Evolutionary conservation across 768 basidiomycete genomes (phyloP).

Genomic region (Sistotremastrum niveocremeum): DNA sequence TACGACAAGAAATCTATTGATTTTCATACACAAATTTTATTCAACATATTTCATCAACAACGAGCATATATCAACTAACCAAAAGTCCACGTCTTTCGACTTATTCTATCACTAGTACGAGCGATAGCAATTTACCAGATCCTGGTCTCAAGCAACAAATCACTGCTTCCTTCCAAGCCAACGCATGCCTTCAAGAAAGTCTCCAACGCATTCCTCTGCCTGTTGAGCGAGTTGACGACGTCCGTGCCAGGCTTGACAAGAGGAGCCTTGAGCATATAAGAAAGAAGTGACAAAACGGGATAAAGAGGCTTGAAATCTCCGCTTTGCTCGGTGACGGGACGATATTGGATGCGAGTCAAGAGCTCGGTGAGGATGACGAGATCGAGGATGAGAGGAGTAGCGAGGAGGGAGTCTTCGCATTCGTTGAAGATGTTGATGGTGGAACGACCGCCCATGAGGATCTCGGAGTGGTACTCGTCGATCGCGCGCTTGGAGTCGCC

Average conservation of each 20-base stretch:
- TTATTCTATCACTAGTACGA: no score
- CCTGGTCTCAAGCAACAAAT: conserved; percentile 76
- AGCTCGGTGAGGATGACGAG: conserved; percentile 87
- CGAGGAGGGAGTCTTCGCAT: conserved; percentile 95
- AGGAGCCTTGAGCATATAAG: conserved; percentile 98
- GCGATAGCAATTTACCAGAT: conserved; percentile 51
- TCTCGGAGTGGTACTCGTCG: conserved; percentile 98
- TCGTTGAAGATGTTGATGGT: conserved; percentile 97
- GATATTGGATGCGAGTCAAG: conserved; percentile 85
- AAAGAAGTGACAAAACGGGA: conserved; percentile 82
- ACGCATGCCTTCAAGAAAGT: conserved; percentile 90
- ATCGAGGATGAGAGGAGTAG: conserved; percentile 92
- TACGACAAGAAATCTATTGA: no score
- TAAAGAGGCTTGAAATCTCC: conserved; percentile 66
- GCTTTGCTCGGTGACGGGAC: conserved; percentile 30
- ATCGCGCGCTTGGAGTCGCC: conserved; percentile 98
- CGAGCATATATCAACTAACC: no score
- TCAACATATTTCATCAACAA: no score
- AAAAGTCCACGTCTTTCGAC: no score
- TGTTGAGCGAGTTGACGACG: conserved; percentile 88
- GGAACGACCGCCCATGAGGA: conserved; percentile 88
- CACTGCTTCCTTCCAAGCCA: conserved; percentile 70
- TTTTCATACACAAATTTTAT: no score
- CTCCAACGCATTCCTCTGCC: conserved; percentile 92
- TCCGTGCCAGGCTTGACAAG: conserved; percentile 89